Evolutionary conservation across 116 monocot species (phyloP).

Genomic region (Iris pallida): DNA sequence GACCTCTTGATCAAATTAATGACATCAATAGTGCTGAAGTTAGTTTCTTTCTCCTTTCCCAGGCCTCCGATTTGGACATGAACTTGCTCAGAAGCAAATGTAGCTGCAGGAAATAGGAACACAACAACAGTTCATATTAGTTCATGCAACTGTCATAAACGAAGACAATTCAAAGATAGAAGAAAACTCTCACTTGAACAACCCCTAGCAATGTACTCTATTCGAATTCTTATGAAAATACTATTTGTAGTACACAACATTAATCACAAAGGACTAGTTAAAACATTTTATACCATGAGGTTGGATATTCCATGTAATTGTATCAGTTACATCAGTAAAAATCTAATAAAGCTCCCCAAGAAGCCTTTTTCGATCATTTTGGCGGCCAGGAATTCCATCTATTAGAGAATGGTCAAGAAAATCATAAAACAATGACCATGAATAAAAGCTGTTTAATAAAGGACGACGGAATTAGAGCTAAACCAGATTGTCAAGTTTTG

Average conservation of each 20-base stretch:
- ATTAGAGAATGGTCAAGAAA: slow-evolving; percentile 66
- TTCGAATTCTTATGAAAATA: slow-evolving; percentile 5
- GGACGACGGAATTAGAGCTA: slow-evolving; percentile 1
- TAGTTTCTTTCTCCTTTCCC: no score
- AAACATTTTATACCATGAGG: slow-evolving; percentile 63
- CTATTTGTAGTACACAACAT: background rate
- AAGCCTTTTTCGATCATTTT: slow-evolving; percentile 95
- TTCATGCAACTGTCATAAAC: no score
- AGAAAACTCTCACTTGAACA: slow-evolving; percentile 93
- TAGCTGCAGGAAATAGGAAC: no score
- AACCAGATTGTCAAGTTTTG: no score
- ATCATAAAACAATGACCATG: slow-evolving; percentile 75
- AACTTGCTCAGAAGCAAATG: no score
- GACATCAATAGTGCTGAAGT: no score
- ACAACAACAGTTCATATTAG: no score
- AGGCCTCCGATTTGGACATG: no score
- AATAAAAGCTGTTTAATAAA: slow-evolving; percentile 58
- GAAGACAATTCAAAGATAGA: no score
- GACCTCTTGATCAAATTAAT: no score
- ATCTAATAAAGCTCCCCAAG: slow-evolving; percentile 96
- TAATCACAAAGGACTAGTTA: slow-evolving; percentile 2
- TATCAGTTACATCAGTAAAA: slow-evolving; percentile 91
- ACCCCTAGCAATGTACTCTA: slow-evolving; percentile 27
- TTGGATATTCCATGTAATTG: slow-evolving; percentile 95
- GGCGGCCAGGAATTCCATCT: slow-evolving; percentile 90